Evolutionary conservation across 2,329 filamentous ascomycete genomes (phyloP).

Genomic region (Ascochyta rabiei): DNA sequence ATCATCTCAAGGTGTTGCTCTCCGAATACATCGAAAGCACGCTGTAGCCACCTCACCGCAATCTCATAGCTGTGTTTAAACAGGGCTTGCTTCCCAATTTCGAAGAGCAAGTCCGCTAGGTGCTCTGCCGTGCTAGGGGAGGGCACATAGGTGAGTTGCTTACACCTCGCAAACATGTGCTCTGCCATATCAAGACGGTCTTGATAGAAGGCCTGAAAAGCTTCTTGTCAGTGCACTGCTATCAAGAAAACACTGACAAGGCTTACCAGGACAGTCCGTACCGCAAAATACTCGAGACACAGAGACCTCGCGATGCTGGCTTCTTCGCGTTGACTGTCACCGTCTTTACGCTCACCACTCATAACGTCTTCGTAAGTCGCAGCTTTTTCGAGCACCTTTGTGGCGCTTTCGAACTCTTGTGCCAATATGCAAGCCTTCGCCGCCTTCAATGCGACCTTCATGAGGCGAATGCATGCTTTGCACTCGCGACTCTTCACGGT

Average conservation of each 20-base stretch:
- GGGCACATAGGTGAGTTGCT: slow-evolving; percentile 46
- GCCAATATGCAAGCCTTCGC: slow-evolving; percentile 67
- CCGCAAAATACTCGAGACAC: slow-evolving; percentile 67
- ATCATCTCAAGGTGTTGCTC: slow-evolving; percentile 61
- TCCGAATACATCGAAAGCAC: slow-evolving; percentile 67
- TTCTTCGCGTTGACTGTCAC: slow-evolving; percentile 28
- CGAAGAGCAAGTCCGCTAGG: slow-evolving; percentile 71
- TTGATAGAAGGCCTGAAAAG: slow-evolving; percentile 72
- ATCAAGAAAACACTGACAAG: not conserved
- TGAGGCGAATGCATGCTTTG: slow-evolving; percentile 58
- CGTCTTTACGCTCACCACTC: slow-evolving; percentile 21
- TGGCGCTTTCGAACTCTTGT: slow-evolving; percentile 62
- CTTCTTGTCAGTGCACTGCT: not conserved
- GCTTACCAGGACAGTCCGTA: slow-evolving; percentile 70
- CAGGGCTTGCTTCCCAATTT: slow-evolving; percentile 70
- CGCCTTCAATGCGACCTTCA: slow-evolving; percentile 72
- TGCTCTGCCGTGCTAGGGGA: slow-evolving; percentile 63
- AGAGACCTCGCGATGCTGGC: slow-evolving; percentile 48
- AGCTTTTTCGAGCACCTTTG: slow-evolving; percentile 67
- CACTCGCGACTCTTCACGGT: slow-evolving; percentile 24
- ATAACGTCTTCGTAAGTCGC: slow-evolving; percentile 56
- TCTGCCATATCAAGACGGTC: slow-evolving; percentile 76
- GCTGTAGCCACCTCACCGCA: slow-evolving; percentile 75
- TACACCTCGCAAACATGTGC: slow-evolving; percentile 71
- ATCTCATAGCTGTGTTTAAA: slow-evolving; percentile 58